Percentiles rank a stretch among this genome's conserved stretches.
phyloP scores from a whole-genome alignment of 1,139 yeast species.

The Zygoascus hellenicus region DNA sequence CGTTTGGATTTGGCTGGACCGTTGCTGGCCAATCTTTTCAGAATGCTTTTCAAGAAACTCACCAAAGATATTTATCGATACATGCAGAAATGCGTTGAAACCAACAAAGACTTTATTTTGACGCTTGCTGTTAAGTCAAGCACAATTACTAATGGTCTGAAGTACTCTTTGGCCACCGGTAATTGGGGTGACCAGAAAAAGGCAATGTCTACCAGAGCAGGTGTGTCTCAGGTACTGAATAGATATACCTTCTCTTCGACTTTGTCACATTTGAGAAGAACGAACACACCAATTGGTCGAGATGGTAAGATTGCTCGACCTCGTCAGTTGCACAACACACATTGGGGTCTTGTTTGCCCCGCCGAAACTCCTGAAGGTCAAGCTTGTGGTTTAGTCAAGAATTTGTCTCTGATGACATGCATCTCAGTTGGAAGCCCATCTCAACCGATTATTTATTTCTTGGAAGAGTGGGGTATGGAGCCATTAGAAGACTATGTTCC shows the following conservation, averaged over 20 bases:
- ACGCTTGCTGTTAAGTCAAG: constrained; percentile 96
- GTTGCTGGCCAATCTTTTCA: constrained; percentile 85
- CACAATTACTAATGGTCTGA: constrained; percentile 93
- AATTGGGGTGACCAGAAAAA: constrained; percentile 99
- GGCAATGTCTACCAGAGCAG: constrained; percentile 98
- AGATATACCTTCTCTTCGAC: constrained; percentile 98
- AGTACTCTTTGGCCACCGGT: constrained; percentile 97
- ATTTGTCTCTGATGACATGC: constrained; percentile 92
- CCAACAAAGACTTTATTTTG: constrained; percentile 92
- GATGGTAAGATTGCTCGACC: constrained; percentile 38
- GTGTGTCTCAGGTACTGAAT: constrained; percentile 97
- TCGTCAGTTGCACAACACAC: constrained; percentile 97
- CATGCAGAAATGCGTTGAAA: constrained; percentile 98
- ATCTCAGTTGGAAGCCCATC: constrained; percentile 98
- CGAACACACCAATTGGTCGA: constrained; percentile 54
- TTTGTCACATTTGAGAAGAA: constrained; percentile 94
- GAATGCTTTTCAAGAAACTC: constrained; percentile 87
- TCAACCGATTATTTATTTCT: constrained; percentile 84
- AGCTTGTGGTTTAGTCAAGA: constrained; percentile 98
- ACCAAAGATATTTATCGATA: constrained; percentile 93
- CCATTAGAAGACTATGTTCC: constrained; percentile 96
- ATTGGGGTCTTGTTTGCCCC: constrained; percentile 99
- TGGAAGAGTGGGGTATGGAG: constrained; percentile 99
- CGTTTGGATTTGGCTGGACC: constrained; percentile 99
- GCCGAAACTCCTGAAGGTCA: constrained; percentile 99